These are phyloP conservation scores for Ceratocystis diversiconidia DNA, from an alignment of 2,329 filamentous ascomycete genomes.

Conservation along the genomic window DNA sequence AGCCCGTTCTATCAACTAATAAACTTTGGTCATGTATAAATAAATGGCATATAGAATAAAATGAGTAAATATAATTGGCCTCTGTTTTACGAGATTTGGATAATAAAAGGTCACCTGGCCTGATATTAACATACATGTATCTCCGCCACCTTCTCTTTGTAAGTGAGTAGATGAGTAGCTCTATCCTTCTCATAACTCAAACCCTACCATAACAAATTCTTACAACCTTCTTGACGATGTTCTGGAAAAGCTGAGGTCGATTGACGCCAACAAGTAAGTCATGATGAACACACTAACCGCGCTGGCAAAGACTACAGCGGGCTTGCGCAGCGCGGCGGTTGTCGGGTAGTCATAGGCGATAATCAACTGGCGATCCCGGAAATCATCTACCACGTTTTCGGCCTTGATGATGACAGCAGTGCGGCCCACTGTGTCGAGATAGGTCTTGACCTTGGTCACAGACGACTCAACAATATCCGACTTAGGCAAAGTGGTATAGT, in stretches of 20 bases:
- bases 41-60: too few relatives aligned
- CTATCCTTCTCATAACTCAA: neutral
- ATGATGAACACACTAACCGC: slow-evolving; percentile 59
- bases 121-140: neutral
- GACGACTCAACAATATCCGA: slow-evolving; percentile 44
- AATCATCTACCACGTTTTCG: slow-evolving; percentile 79
- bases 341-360: slow-evolving; percentile 80
- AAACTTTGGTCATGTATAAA: too few relatives aligned
- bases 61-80: neutral
- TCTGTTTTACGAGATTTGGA: neutral
- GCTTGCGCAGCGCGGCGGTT: slow-evolving; percentile 66
- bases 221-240: slow-evolving; percentile 16
- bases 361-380: slow-evolving; percentile 67
- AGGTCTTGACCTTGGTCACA: slow-evolving; percentile 62
- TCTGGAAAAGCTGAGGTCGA: slow-evolving; percentile 60
- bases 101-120: neutral
- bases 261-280: slow-evolving; percentile 58
- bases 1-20: too few relatives aligned
- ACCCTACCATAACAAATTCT: neutral
- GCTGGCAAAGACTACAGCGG: slow-evolving; percentile 63
- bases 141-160: neutral
- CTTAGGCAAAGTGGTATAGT: slow-evolving; percentile 55
- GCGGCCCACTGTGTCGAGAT: slow-evolving; percentile 83
- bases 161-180: neutral
- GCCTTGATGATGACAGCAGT: slow-evolving; percentile 69